Evolutionary conservation across 108 stramenopile genomes (phyloP).

Genomic region (Craspedostauros australis): DNA sequence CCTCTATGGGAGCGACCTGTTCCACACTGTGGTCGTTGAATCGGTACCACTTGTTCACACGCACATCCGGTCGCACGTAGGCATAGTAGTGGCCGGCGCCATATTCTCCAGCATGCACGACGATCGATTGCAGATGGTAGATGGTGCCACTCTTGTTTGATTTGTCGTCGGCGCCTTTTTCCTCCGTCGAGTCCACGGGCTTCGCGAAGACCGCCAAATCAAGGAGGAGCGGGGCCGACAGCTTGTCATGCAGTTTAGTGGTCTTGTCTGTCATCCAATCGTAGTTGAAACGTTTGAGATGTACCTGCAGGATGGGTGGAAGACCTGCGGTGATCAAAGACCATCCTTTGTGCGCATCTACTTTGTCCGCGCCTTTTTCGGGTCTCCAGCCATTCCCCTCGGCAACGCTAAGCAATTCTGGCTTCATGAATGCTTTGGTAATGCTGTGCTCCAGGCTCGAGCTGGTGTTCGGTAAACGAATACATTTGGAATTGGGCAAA

Average conservation of each 20-base stretch:
- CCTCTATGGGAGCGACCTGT: constrained; percentile 47
- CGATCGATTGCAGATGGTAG: constrained; percentile 76
- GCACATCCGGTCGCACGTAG: constrained; percentile 71
- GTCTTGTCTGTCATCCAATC: constrained; percentile 76
- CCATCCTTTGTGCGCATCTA: constrained; percentile 79
- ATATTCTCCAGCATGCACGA: constrained; percentile 78
- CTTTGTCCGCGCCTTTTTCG: constrained; percentile 78
- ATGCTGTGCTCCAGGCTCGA: constrained; percentile 43
- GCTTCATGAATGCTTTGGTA: constrained; percentile 49
- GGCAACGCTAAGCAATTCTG: constrained; percentile 58
- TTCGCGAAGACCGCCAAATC: constrained; percentile 20
- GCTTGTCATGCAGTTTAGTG: constrained; percentile 63
- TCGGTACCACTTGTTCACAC: constrained; percentile 60
- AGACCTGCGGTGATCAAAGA: constrained; percentile 49
- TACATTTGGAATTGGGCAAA: neutral
- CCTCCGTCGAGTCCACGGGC: constrained; percentile 5
- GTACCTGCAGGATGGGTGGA: constrained; percentile 72
- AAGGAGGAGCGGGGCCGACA: constrained; percentile 50
- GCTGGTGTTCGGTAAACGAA: constrained; percentile 10
- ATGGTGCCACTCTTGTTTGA: constrained; percentile 13
- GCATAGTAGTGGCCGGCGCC: constrained; percentile 65
- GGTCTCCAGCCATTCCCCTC: constrained; percentile 90
- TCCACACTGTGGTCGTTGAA: constrained; percentile 76
- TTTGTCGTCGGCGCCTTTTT: constrained; percentile 2
- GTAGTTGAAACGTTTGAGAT: constrained; percentile 79